phyloP scores from a whole-genome alignment of 352 stramenopile species.

The Globisporangium alternatum region DNA sequence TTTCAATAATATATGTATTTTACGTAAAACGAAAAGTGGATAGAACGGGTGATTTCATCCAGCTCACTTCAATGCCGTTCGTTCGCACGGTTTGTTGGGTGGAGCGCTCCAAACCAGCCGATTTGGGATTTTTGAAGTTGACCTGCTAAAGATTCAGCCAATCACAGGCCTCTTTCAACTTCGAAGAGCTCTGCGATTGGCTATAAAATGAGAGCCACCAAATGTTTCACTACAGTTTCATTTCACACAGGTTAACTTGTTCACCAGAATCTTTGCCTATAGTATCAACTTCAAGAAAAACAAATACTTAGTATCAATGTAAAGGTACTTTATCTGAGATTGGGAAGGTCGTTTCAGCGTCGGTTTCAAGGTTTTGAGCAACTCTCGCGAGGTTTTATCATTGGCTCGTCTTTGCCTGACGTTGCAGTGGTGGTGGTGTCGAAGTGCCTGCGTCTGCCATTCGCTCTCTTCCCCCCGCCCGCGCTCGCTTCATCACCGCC shows the following conservation, averaged over 20 bases:
- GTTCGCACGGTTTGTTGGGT: constrained; percentile 2
- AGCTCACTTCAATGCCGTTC: constrained; percentile 3
- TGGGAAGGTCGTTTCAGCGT: constrained; percentile 1
- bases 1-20: no score
- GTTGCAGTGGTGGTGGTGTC: constrained; percentile 10
- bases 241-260: neutral
- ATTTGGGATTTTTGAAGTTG: constrained; percentile 9
- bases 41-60: neutral
- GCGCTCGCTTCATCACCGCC: neutral
- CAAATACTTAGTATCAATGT: neutral
- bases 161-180: neutral
- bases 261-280: neutral
- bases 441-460: constrained; percentile 5
- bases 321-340: neutral
- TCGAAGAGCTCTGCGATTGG: neutral
- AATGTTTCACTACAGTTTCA: neutral
- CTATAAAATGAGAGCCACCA: constrained; percentile 10
- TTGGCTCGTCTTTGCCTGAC: constrained; percentile 6
- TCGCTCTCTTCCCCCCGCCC: constrained; percentile 4
- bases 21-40: neutral
- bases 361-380: neutral
- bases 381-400: neutral
- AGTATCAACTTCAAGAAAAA: neutral
- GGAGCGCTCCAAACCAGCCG: neutral
- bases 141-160: neutral